Evolutionary conservation across 2,329 filamentous ascomycete genomes (phyloP), one percentile per base, ranked within the genome.

Genomic region (Biscogniauxia mediterranea): DNA sequence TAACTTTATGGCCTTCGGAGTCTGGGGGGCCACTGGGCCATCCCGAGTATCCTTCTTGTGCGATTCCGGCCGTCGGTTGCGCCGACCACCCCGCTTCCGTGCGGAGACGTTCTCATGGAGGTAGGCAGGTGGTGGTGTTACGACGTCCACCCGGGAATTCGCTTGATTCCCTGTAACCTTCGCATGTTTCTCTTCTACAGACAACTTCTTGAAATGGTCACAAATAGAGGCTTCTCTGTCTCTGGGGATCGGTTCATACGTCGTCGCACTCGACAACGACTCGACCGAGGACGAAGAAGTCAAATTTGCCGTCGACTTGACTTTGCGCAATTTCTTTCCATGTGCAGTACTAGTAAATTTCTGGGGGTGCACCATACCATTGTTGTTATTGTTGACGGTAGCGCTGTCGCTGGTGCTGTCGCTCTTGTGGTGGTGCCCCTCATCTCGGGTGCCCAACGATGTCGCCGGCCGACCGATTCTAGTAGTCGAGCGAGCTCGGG

Each of bases 171-270:
- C 74, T 63, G 66, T 62, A 54, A 65, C 59, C n/a, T 61, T 50
- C 46, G 53, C 54, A n/a, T 54, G 60, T 21, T 71, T 65, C 38
- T 80, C 75, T 19, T 74, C 61, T 42, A 84, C 72, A 57, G 73
- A 78, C 62, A 84, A 63, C 15, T 71, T 69, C 42, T 70, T 65
- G 63, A 84, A 76, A 52, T 68, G 71, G 19, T 69, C 73, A 61
- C 69, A 70, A 51, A 79, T 74, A 77, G 77, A 83, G 71, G 73
- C 80, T 75, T 80, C 78, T 78, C 79, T 80, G 64, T 64, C 55
- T 50, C 17, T 38, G 8, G 65, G 54, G 19, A 68, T 60, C 7
- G 71, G 57, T 20, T 56, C 6, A 19, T 66, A 68, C 19, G 62
- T 55, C 42, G 58, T 55, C 42, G 58, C 54, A 15, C 57, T 61